Evolutionary conservation across 1,284 basidiomycete genomes (phyloP).

Genomic region (Somion occarium): DNA sequence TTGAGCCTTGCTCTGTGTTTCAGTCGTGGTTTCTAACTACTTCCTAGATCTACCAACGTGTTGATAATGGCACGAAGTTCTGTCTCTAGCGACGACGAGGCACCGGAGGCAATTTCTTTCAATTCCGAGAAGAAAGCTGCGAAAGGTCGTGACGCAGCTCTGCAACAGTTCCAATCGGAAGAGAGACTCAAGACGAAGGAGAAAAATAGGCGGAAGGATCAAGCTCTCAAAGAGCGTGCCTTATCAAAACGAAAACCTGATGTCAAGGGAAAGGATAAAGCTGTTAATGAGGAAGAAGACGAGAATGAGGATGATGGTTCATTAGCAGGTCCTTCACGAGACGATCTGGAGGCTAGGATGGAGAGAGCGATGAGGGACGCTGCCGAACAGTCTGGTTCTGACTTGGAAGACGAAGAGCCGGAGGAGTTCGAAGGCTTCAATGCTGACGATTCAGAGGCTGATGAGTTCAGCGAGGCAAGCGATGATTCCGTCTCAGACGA

Average conservation of each 20-base stretch:
- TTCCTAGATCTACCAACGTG: no score
- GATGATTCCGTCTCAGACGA: conserved; percentile 4
- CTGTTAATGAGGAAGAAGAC: conserved; percentile 8
- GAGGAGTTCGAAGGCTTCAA: conserved; percentile 10
- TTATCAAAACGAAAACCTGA: conserved; percentile 5
- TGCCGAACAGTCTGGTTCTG: conserved; percentile 19
- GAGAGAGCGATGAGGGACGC: conserved; percentile 30
- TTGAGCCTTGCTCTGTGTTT: no score
- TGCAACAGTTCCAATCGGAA: conserved; percentile 21
- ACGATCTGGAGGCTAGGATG: conserved; percentile 27
- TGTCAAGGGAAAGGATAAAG: conserved; percentile 13
- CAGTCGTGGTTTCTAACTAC: no score
- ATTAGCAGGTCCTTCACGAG: conserved; percentile 8
- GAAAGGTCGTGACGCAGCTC: conserved; percentile 19
- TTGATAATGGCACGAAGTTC: conserved; percentile 1
- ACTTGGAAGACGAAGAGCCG: conserved; percentile 15
- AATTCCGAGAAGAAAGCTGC: conserved; percentile 23
- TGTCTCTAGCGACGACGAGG: conserved; percentile 18
- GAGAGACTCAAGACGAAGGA: conserved; percentile 28
- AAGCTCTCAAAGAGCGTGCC: conserved; percentile 26
- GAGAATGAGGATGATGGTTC: conserved; percentile 8
- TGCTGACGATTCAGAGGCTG: conserved; percentile 6
- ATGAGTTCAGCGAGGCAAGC: neutral
- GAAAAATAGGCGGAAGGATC: conserved; percentile 25
- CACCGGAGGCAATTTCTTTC: conserved; percentile 30